Base-by-base conservation (phyloP, 1,284 basidiomycete species). In the Gastroboletus turbinatus region DNA sequence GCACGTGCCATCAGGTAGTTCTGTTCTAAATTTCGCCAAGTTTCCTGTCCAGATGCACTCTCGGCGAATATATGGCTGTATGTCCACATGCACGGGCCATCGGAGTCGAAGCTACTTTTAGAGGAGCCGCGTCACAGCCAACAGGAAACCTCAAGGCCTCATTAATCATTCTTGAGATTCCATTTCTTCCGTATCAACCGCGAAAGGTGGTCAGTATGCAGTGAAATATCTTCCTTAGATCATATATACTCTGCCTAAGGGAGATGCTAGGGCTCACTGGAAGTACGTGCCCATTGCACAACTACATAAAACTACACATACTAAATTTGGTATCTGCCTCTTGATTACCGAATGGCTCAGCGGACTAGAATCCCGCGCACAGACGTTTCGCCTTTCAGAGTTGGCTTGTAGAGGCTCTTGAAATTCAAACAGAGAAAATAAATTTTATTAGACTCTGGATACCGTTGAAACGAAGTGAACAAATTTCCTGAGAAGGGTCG, bases 261-360 rank as follows among this genome's bases (percentile, higher is more conserved):
- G n/a, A 46, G 8, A n/a, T n/a, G n/a, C n/a, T n/a, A n/a, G n/a
- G n/a, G n/a, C n/a, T n/a, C n/a, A n/a, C n/a, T n/a, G n/a, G n/a
- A n/a, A n/a, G n/a, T n/a, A n/a, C n/a, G n/a, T n/a, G n/a, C n/a
- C n/a, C n/a, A n/a, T 44, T 35, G 35, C 21, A 30, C n/a, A 25
- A 40, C 38, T n/a, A 5, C 32, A 35, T 2, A 50, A 54, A 65
- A 70, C 68, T 59, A 73, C 60, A 57, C 56, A 59, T 72, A 62
- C 71, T 45, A 68, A 64, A 72, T 71, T 55, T 60, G 68, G 71
- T 46, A 60, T 48, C 33, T 38, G 23, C 45, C 29, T 46, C 33
- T 52, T 53, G 29, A 39, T 55, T 36, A 49, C 47, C 17, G 44
- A 51, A 25, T 21, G 25, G 29, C 25, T 27, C n/a, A n/a, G n/a